Evolutionary conservation across 1,284 basidiomycete species (phyloP).

Genomic region (Sanghuangporus sanghuang): DNA sequence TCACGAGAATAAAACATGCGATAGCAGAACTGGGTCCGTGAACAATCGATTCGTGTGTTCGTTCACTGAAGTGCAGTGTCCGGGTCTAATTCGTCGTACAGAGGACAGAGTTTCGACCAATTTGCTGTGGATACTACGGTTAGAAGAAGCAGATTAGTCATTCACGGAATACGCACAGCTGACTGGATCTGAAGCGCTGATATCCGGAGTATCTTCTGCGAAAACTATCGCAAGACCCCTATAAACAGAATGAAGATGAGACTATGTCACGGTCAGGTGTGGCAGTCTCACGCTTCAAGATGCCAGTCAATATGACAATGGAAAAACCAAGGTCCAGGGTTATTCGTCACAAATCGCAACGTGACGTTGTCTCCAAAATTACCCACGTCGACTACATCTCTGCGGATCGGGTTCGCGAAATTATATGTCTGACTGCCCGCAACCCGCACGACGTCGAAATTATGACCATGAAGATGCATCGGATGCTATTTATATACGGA

Average conservation of each 20-base stretch:
- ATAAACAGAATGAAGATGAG: not conserved
- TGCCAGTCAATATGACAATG: constrained; percentile 19
- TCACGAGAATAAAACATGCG: not conserved
- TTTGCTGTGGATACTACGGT: not conserved
- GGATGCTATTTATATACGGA: not conserved
- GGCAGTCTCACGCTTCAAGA: constrained; percentile 14
- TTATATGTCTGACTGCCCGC: constrained; percentile 26
- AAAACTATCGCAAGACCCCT: constrained; percentile 17
- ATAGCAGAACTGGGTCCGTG: not conserved
- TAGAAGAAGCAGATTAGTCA: not conserved
- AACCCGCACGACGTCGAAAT: constrained; percentile 27
- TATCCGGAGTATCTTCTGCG: constrained; percentile 13
- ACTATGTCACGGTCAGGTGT: not conserved
- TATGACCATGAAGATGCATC: constrained; percentile 19
- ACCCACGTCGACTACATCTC: constrained; percentile 30
- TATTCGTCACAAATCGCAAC: constrained; percentile 22
- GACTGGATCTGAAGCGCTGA: constrained; percentile 1
- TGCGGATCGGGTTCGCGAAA: constrained; percentile 28
- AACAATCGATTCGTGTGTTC: not conserved
- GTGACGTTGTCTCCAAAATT: constrained; percentile 27
- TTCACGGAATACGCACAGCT: constrained; percentile 5
- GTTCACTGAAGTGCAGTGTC: constrained; percentile 4
- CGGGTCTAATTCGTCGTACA: constrained; percentile 11
- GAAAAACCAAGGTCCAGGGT: constrained; percentile 17
- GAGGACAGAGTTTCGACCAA: constrained; percentile 15